phyloP scores from a whole-genome alignment of 2,329 filamentous ascomycete genomes.

The Alternaria gansuensis region DNA sequence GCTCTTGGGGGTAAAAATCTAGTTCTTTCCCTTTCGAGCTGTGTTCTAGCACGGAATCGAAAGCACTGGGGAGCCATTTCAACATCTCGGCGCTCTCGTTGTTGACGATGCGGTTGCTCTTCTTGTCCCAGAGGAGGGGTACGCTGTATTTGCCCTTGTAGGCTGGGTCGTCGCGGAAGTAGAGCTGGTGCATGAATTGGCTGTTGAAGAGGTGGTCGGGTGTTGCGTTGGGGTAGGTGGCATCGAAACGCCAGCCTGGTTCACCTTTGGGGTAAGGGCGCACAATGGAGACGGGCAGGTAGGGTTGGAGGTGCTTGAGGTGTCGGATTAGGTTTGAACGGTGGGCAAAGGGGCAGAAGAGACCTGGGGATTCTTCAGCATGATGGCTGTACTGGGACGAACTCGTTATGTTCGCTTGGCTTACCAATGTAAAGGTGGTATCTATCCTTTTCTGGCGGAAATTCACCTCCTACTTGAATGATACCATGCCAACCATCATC shows the following conservation, averaged over 20 bases:
- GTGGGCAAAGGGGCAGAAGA: constrained; percentile 73
- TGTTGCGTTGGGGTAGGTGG: constrained; percentile 66
- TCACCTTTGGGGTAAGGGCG: constrained; percentile 73
- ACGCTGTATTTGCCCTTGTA: constrained; percentile 70
- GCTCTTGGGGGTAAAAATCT: constrained; percentile 63
- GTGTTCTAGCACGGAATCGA: constrained; percentile 59
- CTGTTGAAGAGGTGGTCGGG: constrained; percentile 68
- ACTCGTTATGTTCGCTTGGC: not conserved
- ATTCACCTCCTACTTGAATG: constrained; percentile 58
- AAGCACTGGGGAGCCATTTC: constrained; percentile 65
- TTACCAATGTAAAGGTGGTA: constrained; percentile 65
- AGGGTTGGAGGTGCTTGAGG: constrained; percentile 64
- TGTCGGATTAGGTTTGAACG: constrained; percentile 66
- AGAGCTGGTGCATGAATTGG: constrained; percentile 68
- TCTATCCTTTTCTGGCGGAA: constrained; percentile 61
- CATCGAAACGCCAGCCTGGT: constrained; percentile 69
- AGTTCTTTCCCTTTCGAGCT: constrained; percentile 52
- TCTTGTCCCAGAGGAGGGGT: constrained; percentile 69
- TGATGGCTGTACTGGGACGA: not conserved
- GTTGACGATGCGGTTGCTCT: constrained; percentile 65
- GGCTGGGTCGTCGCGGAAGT: constrained; percentile 67
- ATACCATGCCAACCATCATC: constrained; percentile 63
- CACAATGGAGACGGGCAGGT: constrained; percentile 67
- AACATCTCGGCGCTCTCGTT: constrained; percentile 69
- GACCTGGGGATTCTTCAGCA: constrained; percentile 52